Conservation (phyloP, 352 stramenopile genomes). For the Paralagenidium karlingii region DNA sequence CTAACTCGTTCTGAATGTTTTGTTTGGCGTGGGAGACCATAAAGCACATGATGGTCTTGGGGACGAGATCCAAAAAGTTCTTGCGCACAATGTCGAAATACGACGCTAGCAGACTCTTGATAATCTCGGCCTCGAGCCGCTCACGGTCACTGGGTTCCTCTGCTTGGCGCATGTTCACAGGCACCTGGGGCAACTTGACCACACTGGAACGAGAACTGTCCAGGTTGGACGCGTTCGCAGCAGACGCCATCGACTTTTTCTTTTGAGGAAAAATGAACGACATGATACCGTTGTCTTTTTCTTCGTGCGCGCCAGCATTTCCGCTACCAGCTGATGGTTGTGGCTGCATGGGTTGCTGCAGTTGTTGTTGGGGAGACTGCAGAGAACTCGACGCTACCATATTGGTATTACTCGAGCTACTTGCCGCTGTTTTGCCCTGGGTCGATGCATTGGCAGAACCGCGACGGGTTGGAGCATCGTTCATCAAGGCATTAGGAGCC, state of each 20-base stretch:
- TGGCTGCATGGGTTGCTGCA: constrained; percentile 13
- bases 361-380: no score
- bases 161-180: constrained; percentile 92
- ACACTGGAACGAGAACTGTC: constrained; percentile 36
- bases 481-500: background rate
- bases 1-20: constrained; percentile 96
- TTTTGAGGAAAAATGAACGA: constrained; percentile 62
- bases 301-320: constrained; percentile 9
- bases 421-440: constrained; percentile 10
- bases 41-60: constrained; percentile 99
- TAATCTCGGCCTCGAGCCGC: constrained; percentile 97
- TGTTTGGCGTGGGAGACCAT: constrained; percentile 92
- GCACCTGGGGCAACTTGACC: constrained; percentile 93
- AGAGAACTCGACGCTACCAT: background rate
- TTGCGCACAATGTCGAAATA: constrained; percentile 99
- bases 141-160: constrained; percentile 93
- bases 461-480: no score
- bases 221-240: constrained; percentile 12
- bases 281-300: constrained; percentile 55
- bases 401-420: background rate
- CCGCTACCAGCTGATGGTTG: constrained; percentile 27
- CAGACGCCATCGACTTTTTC: constrained; percentile 19
- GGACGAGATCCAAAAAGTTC: constrained; percentile 98
- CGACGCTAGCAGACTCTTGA: constrained; percentile 93
- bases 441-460: no score